Conservation (phyloP, 495 filamentous ascomycete species). For the Astrothelium subdiscretum region DNA sequence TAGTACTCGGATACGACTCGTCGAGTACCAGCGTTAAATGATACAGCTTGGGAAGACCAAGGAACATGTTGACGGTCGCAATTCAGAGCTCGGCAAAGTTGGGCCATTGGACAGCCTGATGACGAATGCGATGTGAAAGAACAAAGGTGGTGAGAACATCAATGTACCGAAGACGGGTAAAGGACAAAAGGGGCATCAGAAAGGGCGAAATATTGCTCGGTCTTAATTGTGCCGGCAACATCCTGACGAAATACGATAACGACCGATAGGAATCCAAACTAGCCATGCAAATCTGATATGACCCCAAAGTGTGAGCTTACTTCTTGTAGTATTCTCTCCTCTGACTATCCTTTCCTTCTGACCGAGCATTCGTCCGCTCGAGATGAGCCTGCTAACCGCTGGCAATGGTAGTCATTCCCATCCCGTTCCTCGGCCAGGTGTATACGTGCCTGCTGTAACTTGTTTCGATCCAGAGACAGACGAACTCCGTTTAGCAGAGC, state of each 20-base stretch:
- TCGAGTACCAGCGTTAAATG: too few relatives aligned
- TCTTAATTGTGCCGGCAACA: neutral
- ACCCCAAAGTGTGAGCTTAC: too few relatives aligned
- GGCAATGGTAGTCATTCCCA: neutral
- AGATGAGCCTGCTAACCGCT: neutral
- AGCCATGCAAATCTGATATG: too few relatives aligned
- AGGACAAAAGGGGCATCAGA: neutral
- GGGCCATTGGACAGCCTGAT: too few relatives aligned
- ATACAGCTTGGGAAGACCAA: too few relatives aligned
- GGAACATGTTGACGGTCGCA: too few relatives aligned
- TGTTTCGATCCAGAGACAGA: constrained; percentile 22
- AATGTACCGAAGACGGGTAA: neutral
- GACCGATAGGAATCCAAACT: too few relatives aligned
- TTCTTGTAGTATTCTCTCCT: too few relatives aligned
- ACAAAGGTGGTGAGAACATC: neutral
- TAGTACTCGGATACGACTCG: too few relatives aligned
- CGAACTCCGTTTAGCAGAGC: constrained; percentile 12
- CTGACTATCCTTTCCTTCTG: neutral
- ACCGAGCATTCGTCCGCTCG: neutral
- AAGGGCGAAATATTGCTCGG: neutral
- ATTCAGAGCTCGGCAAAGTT: too few relatives aligned
- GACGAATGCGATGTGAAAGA: too few relatives aligned
- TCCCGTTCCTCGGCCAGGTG: constrained; percentile 13
- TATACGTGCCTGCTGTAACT: constrained; percentile 21
- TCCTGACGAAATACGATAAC: too few relatives aligned